Evolutionary conservation across 805 yeast species (phyloP), one percentile per base, ranked within the genome.

Genomic region (Metschnikowia orientalis): DNA sequence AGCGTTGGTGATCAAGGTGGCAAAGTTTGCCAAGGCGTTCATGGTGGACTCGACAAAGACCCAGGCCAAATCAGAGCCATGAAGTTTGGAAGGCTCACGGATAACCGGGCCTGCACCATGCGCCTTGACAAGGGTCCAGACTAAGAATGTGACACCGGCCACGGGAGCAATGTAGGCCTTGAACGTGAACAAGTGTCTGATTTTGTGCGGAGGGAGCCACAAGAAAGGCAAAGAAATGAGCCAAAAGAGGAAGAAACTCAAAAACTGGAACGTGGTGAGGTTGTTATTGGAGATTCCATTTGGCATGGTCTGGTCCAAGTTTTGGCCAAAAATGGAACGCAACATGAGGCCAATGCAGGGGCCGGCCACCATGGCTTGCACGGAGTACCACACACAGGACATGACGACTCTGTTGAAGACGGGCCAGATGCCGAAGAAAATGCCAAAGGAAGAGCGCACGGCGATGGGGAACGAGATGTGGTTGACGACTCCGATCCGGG

Each of bases 301-400:
- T 18, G 73, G 87, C 50, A 81, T 78, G 47, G 79, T 73, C 6
- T 68, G 57, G 18, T 75, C 73, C 41, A 81, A 59, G 56, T 81
- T 65, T 35, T 73, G 68, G 34, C 87, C 86, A 34, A 63, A 88
- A 26, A 88, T 77, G 2, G 95, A 67, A 42, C 75, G 66, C 37
- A 88, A 63, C 90, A 87, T 83, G 14, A 47, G 42, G 11, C 47
- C 44, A 74, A 88, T 77, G 62, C 94, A 82, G 41, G 86, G 75
- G 19, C 90, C 94, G 35, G 94, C 92, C 37, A 89, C 72, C 70
- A 87, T 81, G 14, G 83, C 71, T 53, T 87, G 95, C 18, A 85
- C 92, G 18, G 92, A 78, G 51, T 81, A 86, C 96, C 96, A 88
- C 31, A 88, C 77, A 44, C 77, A 71, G 19, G 87, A 82, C 86